Evolutionary conservation across 2,329 filamentous ascomycete species (phyloP).

Genomic region (Ascochyta rabiei): DNA sequence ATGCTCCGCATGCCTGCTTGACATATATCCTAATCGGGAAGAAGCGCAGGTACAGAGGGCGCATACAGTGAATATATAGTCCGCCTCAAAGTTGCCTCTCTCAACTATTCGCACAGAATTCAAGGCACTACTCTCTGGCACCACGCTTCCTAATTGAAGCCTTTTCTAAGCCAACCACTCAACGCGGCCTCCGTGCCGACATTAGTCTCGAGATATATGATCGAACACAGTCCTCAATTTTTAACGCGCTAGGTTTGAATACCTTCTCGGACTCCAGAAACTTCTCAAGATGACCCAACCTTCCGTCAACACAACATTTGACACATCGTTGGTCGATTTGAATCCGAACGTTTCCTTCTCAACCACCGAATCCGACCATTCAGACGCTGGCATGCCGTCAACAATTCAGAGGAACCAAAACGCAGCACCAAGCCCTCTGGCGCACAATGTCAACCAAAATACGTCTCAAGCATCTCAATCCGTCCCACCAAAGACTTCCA

Average conservation of each 20-base stretch:
- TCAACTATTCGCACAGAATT: conserved; percentile 2
- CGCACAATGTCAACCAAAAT: conserved; percentile 13
- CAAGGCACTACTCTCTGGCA: conserved; percentile 14
- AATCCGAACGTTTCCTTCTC: conserved; percentile 42
- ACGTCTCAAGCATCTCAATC: conserved; percentile 25
- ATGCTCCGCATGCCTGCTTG: conserved; percentile 31
- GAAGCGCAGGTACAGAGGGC: conserved; percentile 22
- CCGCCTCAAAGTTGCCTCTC: conserved; percentile 20
- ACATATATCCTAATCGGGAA: conserved; percentile 36
- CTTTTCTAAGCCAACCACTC: neutral
- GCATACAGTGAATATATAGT: conserved; percentile 26
- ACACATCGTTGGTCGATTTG: conserved; percentile 47
- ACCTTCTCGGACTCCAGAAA: neutral
- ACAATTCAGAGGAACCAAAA: conserved; percentile 10
- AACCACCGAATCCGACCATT: conserved; percentile 43
- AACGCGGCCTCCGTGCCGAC: neutral
- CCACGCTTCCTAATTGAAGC: conserved; percentile 3
- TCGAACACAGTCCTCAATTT: neutral
- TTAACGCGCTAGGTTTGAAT: neutral
- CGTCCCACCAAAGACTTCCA: conserved; percentile 13
- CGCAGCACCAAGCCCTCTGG: conserved; percentile 9
- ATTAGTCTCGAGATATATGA: neutral
- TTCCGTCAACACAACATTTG: conserved; percentile 46
- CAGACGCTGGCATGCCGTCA: conserved; percentile 17
- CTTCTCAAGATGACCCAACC: conserved; percentile 44